Base-by-base conservation (phyloP, 106 monocot genomes). In the Posidonia australis region DNA sequence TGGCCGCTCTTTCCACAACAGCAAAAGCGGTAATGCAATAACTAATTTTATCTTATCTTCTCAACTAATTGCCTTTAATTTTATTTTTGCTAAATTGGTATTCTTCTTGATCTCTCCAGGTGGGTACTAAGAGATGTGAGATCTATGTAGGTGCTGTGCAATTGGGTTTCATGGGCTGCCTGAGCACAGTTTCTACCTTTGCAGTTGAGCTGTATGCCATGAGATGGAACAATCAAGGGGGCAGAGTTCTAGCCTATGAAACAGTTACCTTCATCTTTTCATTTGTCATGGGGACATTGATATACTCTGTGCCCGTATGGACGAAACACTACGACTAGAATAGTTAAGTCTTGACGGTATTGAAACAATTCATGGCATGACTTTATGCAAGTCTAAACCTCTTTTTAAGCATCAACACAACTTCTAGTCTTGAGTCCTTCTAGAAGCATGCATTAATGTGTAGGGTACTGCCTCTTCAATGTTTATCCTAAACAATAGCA, bases 151-250 rank as follows among this genome's bases (percentile, higher is more conserved):
- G 64, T 46, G 94, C 83, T 20, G 49, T 94, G 10, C 86, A 90
- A 62, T 78, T 94, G 1, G 94, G 94, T 3, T 86, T 94, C 66
- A 73, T 94, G 10, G 94, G 94, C 17, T 94, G 89, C 66, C 27
- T 94, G 67, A 90, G 89, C 82, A 94, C 89, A 5, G 90, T 94
- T 0, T 94, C 94, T 5, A 90, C 94, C 36, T 94, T 86, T 68
- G 84, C 80, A 19, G 86, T 89, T 13, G 94, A 94, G 67, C 72
- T 94, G 19, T 94, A 86, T 64, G 84, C 76, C 6, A 84, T 94
- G 90, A 78, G 82, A 63, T 69, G 82, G 69, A 78, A 78, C 59
- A 80, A 81, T 19, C 77, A 84, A 24, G 62, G 54, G 30, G 77
- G 78, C 10, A 86, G 82, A 55, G 90, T 90, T 18, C 58, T 78